Conservation (phyloP, 371 early-diverging fungal species). For the Mucor indicus region DNA sequence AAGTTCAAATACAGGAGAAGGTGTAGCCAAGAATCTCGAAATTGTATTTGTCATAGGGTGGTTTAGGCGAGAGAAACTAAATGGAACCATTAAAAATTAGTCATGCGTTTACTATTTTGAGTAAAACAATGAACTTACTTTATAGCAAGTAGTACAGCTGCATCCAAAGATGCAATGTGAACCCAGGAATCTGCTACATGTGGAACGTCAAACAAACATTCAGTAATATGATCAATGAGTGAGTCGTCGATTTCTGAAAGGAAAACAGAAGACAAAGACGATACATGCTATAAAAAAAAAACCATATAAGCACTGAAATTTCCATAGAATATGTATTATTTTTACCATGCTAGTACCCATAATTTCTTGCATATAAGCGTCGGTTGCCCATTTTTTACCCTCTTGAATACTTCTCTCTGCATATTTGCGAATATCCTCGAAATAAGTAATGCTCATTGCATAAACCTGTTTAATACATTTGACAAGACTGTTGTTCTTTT, state of each 20-base stretch:
- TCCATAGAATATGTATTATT: no score
- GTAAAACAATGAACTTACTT: conserved; percentile 42
- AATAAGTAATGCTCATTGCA: conserved; percentile 57
- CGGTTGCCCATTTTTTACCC: conserved; percentile 43
- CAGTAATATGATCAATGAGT: conserved; percentile 52
- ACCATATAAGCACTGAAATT: neutral
- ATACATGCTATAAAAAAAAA: conserved; percentile 46
- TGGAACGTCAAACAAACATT: conserved; percentile 52
- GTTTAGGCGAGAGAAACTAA: conserved; percentile 51
- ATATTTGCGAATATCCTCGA: conserved; percentile 51
- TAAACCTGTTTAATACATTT: conserved; percentile 44
- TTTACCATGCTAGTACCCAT: conserved; percentile 61
- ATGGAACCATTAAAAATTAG: no score
- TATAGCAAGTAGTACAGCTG: conserved; percentile 54
- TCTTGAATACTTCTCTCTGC: conserved; percentile 44
- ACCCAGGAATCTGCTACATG: conserved; percentile 52
- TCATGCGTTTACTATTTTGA: no score
- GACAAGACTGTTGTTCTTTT: conserved; percentile 16
- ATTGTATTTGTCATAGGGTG: conserved; percentile 52
- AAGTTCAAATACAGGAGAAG: conserved; percentile 59
- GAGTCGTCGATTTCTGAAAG: conserved; percentile 63
- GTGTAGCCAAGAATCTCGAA: conserved; percentile 59
- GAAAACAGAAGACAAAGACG: conserved; percentile 52
- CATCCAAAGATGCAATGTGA: conserved; percentile 58
- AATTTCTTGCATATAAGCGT: conserved; percentile 57